These are phyloP conservation scores for Parascedosporium putredinis DNA, from an alignment of 2,329 filamentous ascomycete species.

Conservation along the genomic window DNA sequence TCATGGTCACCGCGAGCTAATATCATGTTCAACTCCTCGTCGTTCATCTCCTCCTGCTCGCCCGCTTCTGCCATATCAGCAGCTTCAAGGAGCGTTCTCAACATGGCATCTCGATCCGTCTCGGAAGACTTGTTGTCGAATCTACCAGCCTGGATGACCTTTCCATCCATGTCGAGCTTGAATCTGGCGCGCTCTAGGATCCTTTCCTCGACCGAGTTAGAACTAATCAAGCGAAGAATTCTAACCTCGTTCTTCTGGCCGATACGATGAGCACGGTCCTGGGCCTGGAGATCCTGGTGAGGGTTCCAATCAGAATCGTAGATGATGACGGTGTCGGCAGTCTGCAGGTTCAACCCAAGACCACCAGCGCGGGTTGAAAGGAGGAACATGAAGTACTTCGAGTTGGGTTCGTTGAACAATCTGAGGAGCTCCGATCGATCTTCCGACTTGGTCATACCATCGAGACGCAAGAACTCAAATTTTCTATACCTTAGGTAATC, in stretches of 20 bases:
- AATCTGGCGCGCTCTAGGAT: slow-evolving; percentile 93
- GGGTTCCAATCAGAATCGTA: slow-evolving; percentile 99
- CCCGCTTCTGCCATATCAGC: slow-evolving; percentile 57
- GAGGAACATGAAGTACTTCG: slow-evolving; percentile 94
- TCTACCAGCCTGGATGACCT: slow-evolving; percentile 97
- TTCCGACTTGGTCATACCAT: slow-evolving; percentile 95
- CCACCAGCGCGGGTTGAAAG: slow-evolving; percentile 98
- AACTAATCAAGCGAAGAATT: slow-evolving; percentile 89
- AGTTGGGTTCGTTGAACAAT: slow-evolving; percentile 80
- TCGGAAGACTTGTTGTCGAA: slow-evolving; percentile 99
- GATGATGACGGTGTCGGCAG: slow-evolving; percentile 97
- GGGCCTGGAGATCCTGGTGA: slow-evolving; percentile 96
- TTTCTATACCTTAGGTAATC: slow-evolving; percentile 83
- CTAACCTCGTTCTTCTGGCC: slow-evolving; percentile 99
- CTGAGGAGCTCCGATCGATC: slow-evolving; percentile 86
- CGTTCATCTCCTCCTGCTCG: slow-evolving; percentile 95
- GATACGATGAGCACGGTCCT: slow-evolving; percentile 99
- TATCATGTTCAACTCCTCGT: slow-evolving; percentile 91
- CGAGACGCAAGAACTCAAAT: slow-evolving; percentile 79
- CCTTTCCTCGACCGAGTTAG: slow-evolving; percentile 96
- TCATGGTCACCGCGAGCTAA: slow-evolving; percentile 83
- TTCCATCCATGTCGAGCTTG: slow-evolving; percentile 99
- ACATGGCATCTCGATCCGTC: slow-evolving; percentile 93
- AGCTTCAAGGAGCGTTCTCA: slow-evolving; percentile 84
- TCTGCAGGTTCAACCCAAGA: slow-evolving; percentile 92